A percentile compares a stretch with the other conserved stretches of the same genome.
phyloP scores from a whole-genome alignment of 768 basidiomycete species.

The Lenzites betulinus region DNA sequence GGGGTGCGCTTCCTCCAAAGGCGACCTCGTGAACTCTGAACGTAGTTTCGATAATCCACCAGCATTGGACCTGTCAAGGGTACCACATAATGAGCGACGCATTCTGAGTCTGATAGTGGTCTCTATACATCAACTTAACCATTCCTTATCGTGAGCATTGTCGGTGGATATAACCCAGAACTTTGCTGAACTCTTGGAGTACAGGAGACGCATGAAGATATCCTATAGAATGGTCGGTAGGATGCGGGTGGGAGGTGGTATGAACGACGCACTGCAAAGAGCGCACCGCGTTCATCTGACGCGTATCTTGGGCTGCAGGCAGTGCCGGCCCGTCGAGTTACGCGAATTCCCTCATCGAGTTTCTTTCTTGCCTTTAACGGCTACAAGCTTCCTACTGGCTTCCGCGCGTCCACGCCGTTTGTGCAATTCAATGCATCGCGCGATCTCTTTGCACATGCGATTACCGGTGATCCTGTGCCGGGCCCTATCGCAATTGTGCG shows the following conservation, averaged over 20 bases:
- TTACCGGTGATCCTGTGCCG: background rate
- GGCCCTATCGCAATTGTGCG: background rate
- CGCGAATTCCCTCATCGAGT: constrained; percentile 8
- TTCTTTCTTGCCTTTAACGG: constrained; percentile 15
- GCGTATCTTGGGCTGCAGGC: background rate
- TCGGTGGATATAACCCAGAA: no score
- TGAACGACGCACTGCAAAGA: background rate
- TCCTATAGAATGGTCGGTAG: background rate
- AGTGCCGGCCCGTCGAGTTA: background rate
- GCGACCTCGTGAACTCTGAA: no score
- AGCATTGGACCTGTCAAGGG: no score
- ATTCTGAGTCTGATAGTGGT: no score
- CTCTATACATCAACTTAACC: no score
- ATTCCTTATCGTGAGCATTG: no score
- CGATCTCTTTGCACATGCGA: background rate
- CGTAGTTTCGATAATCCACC: no score
- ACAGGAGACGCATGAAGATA: no score
- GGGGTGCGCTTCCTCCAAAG: background rate
- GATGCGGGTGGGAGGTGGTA: background rate
- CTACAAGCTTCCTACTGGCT: background rate
- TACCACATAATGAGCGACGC: no score
- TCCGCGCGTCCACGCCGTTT: background rate
- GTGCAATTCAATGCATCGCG: constrained; percentile 9
- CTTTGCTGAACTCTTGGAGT: no score
- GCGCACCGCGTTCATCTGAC: background rate